Conservation (phyloP, 2,329 filamentous ascomycete genomes). For the Dryadomyces sulphureus region DNA sequence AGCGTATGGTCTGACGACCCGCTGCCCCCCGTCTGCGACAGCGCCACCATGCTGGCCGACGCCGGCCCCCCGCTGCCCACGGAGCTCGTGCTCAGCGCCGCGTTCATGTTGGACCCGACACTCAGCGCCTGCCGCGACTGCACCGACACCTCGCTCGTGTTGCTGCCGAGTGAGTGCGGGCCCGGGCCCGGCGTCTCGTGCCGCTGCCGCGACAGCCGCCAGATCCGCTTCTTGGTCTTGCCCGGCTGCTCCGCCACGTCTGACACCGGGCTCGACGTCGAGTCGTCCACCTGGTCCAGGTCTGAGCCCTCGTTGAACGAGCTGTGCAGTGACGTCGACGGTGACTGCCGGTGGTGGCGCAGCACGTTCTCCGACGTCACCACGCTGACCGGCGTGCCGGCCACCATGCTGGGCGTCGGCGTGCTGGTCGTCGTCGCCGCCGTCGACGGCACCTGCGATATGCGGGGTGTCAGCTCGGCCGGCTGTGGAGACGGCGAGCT, state of each 20-base stretch:
- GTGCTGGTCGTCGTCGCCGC: slow-evolving; percentile 4
- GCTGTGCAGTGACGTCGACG: slow-evolving; percentile 63
- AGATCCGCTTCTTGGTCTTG: slow-evolving; percentile 54
- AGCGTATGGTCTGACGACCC: slow-evolving; percentile 33
- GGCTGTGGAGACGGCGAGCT: slow-evolving; percentile 12
- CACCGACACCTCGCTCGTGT: slow-evolving; percentile 3
- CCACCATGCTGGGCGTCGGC: slow-evolving; percentile 16
- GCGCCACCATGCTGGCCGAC: slow-evolving; percentile 15
- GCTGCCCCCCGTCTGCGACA: slow-evolving; percentile 35
- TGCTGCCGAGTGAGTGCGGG: slow-evolving; percentile 3
- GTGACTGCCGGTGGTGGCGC: slow-evolving; percentile 51
- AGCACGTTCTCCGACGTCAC: slow-evolving; percentile 33
- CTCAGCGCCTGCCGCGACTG: slow-evolving; percentile 23
- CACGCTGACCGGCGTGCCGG: too few relatives aligned
- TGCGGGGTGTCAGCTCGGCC: slow-evolving; percentile 30
- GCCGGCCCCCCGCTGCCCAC: slow-evolving; percentile 42
- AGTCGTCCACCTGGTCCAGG: slow-evolving; percentile 55
- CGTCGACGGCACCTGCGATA: slow-evolving; percentile 27
- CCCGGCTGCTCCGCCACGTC: slow-evolving; percentile 26
- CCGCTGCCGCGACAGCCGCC: slow-evolving; percentile 56
- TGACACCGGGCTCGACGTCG: slow-evolving; percentile 11
- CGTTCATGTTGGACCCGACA: slow-evolving; percentile 48
- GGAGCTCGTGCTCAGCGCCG: slow-evolving; percentile 52
- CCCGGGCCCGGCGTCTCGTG: slow-evolving; percentile 28
- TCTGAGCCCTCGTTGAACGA: slow-evolving; percentile 72